A percentile compares a stretch with the other conserved stretches of the same genome.
These are phyloP conservation scores for Discostella stelligera DNA, from an alignment of 352 stramenopile genomes.

Conservation along the genomic window DNA sequence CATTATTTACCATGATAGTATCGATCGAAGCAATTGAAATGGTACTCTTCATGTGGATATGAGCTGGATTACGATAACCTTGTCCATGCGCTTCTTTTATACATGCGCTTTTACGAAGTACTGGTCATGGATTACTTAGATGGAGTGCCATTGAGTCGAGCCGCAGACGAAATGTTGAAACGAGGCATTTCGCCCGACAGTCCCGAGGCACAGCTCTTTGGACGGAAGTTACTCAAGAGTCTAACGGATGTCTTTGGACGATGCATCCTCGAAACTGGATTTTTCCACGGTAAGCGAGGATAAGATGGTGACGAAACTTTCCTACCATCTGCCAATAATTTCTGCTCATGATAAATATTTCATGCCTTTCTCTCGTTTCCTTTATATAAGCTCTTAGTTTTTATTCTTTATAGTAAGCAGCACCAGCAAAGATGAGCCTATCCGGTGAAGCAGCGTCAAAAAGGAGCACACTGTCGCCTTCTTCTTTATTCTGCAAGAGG, in stretches of 20 bases:
- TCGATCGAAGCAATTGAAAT: no score
- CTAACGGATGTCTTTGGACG: constrained; percentile 84
- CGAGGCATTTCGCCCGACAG: constrained; percentile 76
- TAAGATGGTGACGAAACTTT: not conserved
- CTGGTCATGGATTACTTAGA: constrained; percentile 87
- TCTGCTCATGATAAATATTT: no score
- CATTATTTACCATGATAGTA: not conserved
- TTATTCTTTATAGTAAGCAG: no score
- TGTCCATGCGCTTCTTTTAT: no score
- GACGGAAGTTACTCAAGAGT: constrained; percentile 68
- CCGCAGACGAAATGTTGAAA: constrained; percentile 72
- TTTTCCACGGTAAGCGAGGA: constrained; percentile 80
- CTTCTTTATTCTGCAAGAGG: no score
- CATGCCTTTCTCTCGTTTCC: not conserved
- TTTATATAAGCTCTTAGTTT: constrained; percentile 2
- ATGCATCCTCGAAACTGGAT: constrained; percentile 84
- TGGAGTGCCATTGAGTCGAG: constrained; percentile 79
- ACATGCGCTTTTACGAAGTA: constrained; percentile 33
- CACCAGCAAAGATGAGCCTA: no score
- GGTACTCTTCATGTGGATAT: no score
- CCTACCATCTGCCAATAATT: not conserved
- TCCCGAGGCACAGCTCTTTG: constrained; percentile 84
- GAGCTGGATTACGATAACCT: not conserved
- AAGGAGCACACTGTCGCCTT: no score
- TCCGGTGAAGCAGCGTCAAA: no score